Conservation (phyloP, 2,329 filamentous ascomycete genomes). For the Madurella mycetomatis region DNA sequence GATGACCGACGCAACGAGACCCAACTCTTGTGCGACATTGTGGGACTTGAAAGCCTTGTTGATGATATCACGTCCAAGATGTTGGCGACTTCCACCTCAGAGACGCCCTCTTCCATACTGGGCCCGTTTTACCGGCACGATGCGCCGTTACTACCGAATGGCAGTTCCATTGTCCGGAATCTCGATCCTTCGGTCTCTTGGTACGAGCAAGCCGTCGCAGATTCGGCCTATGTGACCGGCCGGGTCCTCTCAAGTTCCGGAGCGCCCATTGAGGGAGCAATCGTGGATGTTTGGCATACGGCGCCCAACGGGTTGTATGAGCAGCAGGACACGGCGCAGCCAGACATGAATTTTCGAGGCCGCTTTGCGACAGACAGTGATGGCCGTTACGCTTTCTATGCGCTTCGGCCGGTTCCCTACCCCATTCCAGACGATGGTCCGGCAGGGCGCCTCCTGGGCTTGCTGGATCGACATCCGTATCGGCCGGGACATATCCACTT, state of each 20-base stretch:
- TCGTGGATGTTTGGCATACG: conserved; percentile 61
- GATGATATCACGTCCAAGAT: conserved; percentile 61
- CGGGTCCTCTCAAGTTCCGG: conserved; percentile 46
- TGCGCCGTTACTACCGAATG: conserved; percentile 54
- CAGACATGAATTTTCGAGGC: conserved; percentile 70
- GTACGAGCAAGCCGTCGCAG: conserved; percentile 35
- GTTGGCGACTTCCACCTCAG: conserved; percentile 35
- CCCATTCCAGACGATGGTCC: conserved; percentile 37
- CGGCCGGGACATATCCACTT: conserved; percentile 38
- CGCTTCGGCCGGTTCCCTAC: conserved; percentile 56
- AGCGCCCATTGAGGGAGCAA: conserved; percentile 50
- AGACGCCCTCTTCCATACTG: conserved; percentile 61
- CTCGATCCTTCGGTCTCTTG: conserved; percentile 22
- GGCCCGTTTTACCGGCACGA: conserved; percentile 67
- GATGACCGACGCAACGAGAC: conserved; percentile 62
- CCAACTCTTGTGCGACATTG: conserved; percentile 61
- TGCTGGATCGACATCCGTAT: conserved; percentile 34
- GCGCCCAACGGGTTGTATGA: conserved; percentile 48
- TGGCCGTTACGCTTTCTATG: conserved; percentile 60
- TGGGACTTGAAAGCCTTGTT: conserved; percentile 61
- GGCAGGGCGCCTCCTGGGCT: conserved; percentile 30
- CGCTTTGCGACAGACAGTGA: conserved; percentile 63
- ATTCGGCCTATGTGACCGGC: conserved; percentile 55
- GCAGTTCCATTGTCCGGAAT: conserved; percentile 48
- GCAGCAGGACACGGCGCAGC: conserved; percentile 47